Base-by-base conservation (phyloP, 2,329 filamentous ascomycete species). In the Penicillium decumbens region DNA sequence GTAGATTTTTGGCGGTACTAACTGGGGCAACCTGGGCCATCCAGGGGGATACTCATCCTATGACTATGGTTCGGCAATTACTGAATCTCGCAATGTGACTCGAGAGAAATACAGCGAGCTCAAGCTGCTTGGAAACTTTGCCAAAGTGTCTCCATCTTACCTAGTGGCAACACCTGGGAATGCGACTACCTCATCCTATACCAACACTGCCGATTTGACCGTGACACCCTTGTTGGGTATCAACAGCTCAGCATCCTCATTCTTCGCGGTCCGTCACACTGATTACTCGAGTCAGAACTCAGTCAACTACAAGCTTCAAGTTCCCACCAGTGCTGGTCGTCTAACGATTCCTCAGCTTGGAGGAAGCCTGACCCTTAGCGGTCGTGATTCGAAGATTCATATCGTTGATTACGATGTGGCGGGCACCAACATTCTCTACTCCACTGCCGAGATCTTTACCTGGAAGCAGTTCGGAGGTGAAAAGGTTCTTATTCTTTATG, bases 31-130 rank as follows among this genome's bases (percentile, higher is more conserved):
- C 54, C 68, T 89, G 4, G 85, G 87, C 0, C 81, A 89, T 56
- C 77, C 84, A 8, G 83, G 82, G 9, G 82, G 78, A 2, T 84
- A 84, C 52, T 83, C 79, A 0, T 78, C 75, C 3, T 84, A 84
- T 59, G 80, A 84, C 58, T 84, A 83, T 57, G 78, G 80, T 4
- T 75, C 82, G 4, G 73, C 77, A 6, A 88, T 92, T 45, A 77
- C 78, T 1, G 88, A 93, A 62, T 82, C 87, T 37, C 78, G 88
- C 23, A 78, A 78, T 1, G 73, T 92, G 3, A 71, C 77, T 25
- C 79, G 87, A 1, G 86, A 90, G 63, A 92, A 92, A 65, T 92
- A 89, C 65, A 84, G 82, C 37, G 87, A 93, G 65, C 74, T 88
- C 24, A 93, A 92, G 62, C 78, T 92, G 1, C 74, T 88, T 54